phyloP scores from a whole-genome alignment of 2,329 filamentous ascomycete species.

The Bimuria novae-zelandiae region DNA sequence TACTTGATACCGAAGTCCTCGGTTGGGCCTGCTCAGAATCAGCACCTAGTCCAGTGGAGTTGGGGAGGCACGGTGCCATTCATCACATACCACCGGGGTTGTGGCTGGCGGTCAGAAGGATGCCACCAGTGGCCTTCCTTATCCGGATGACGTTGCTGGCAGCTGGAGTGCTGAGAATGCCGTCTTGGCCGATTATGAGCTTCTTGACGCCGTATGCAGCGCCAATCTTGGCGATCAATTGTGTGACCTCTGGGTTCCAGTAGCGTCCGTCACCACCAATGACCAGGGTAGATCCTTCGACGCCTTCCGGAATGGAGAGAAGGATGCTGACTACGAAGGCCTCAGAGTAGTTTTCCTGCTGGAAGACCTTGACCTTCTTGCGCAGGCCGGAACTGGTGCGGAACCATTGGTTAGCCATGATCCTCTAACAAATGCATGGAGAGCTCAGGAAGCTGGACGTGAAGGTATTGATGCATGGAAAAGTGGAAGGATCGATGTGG shows the following conservation, averaged over 20 bases:
- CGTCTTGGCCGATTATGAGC: conserved; percentile 92
- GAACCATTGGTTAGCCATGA: conserved; percentile 32
- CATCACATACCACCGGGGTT: conserved; percentile 84
- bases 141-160: conserved; percentile 96
- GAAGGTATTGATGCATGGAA: conserved; percentile 10
- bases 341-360: conserved; percentile 93
- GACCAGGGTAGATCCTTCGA: conserved; percentile 84
- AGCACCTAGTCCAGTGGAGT: neutral
- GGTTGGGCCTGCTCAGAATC: conserved; percentile 68
- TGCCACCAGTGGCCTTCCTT: conserved; percentile 92
- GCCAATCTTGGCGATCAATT: conserved; percentile 96
- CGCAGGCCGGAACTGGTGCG: conserved; percentile 84
- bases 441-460: conserved; percentile 8
- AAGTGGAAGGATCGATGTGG: conserved; percentile 8
- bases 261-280: conserved; percentile 97
- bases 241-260: conserved; percentile 96
- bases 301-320: conserved; percentile 94
- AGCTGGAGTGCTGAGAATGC: conserved; percentile 94
- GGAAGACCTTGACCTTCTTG: conserved; percentile 98
- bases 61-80: neutral
- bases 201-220: conserved; percentile 99
- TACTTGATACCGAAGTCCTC: conserved; percentile 99
- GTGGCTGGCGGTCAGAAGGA: conserved; percentile 94
- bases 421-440: conserved; percentile 19
- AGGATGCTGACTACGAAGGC: conserved; percentile 93